Conservation (phyloP, 768 basidiomycete species). For the Lentinula edodes region DNA sequence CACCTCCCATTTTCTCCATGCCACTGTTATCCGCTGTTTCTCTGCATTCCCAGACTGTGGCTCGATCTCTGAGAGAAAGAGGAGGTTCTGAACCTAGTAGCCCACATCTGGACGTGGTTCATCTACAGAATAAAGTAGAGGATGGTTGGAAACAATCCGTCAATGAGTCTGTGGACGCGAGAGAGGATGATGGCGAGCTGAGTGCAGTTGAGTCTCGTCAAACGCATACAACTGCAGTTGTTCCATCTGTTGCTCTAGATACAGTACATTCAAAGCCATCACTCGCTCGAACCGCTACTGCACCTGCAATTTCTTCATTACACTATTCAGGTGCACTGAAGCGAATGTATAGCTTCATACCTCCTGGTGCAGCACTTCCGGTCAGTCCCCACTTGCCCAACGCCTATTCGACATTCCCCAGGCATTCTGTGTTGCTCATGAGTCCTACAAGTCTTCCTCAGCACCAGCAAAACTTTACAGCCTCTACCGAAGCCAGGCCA, state of each 20-base stretch:
- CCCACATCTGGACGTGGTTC: not conserved
- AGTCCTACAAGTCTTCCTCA: not conserved
- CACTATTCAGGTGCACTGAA: not conserved
- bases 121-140: not conserved
- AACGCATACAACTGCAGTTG: not conserved
- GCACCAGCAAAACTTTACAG: not conserved
- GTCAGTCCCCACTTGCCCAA: not conserved
- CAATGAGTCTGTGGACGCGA: not conserved
- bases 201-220: not conserved
- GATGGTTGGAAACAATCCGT: not conserved
- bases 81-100: not conserved
- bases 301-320: not conserved
- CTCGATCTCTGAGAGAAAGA: not conserved
- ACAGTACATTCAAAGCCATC: not conserved
- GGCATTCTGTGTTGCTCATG: not conserved
- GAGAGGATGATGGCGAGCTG: not conserved
- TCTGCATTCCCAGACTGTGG: not conserved
- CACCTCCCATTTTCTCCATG: not conserved
- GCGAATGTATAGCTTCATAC: not conserved
- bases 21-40: not conserved
- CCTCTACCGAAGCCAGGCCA: not conserved
- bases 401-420: not conserved
- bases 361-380: slow-evolving; percentile 3
- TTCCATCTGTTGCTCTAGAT: not conserved
- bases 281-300: not conserved